Base-by-base conservation (phyloP, 2,329 filamentous ascomycete genomes). In the Xylariaceae sp. region DNA sequence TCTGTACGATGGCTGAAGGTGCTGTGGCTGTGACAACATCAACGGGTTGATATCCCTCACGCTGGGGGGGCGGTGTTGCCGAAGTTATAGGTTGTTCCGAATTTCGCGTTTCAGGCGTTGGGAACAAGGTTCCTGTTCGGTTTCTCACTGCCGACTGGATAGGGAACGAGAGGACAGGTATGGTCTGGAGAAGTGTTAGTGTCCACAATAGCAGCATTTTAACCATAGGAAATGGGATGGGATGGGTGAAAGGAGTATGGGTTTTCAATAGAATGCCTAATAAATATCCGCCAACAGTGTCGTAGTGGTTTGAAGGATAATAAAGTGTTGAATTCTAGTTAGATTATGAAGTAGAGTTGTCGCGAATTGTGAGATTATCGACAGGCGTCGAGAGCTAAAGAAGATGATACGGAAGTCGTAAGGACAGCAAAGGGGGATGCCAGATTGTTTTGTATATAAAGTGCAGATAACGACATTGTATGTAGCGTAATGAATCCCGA, bases 1-100 rank as follows among this genome's bases (percentile, higher is more conserved):
- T 69, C 57, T 74, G 71, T 29, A 64, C 65, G 29, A 67, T 68
- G 40, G 64, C 69, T 19, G 67, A 68, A 4, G 64, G 57, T 6
- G 56, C 56, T 19, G 68, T 59, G 31, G 63, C 68, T 9, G 69
- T 73, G 47, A 68, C 59, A 2, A 72, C 68, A 4, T 60, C 57
- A 35, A 71, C 65, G 27, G 59, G 53, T 44, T 62, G 57, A 40
- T 66, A 64, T 12, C 57, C 54, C 49, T 68, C 65, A 39, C 53
- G 60, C 39, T 65, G 43, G 30, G 56, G 53, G 8, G 59, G 51
- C n/a, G 49, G 52, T 27, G 48, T 19, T 51, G 30, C 47, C 40
- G 19, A 55, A 39, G 12, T 59, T 19, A 29, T 59, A 51, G 26
- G 57, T 41, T 53, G 54, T 57, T 62, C 61, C 6, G 31, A 19